Evolutionary conservation across 2,329 filamentous ascomycete genomes (phyloP), one percentile per base, ranked within the genome.

Genomic region (Hirsutella thompsonii): DNA sequence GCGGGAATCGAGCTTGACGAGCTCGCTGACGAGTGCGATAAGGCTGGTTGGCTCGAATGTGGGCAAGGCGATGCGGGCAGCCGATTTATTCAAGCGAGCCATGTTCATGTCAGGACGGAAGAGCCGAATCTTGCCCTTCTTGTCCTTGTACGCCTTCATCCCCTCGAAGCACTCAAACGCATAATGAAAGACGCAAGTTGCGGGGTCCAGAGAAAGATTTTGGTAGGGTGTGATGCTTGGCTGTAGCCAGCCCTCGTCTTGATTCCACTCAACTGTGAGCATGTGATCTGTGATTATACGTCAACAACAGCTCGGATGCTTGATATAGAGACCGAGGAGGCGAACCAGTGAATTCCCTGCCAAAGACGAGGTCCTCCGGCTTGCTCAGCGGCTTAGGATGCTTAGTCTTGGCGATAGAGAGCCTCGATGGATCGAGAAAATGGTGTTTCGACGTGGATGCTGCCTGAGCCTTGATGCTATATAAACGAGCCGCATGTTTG

Each of bases 61-160:
- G 34, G 92, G 92, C 48, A 98, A 72, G 11, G 92, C 90, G 66
- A 98, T 96, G 49, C 92, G 84, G 32, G 85, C 78, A 38, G 85
- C 78, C 2, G 89, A 95, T 62, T 83, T 86, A 72, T 96, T 98
- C 63, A 98, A 67, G 46, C 92, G 83, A 48, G 72, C 80, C 90
- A 96, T 96, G 71, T 98, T 98, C 74, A 79, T 92, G 61, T 94
- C 83, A 2, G 92, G 92, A 28, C 92, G 79, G 74, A 98, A 98
- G 41, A 98, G 71, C 42, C 90, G 81, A 51, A 94, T 76, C 44
- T 79, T 68, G 52, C 86, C 86, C 35, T 76, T 59, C 54, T 74
- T 77, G 67, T 94, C 87, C 64, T 90, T 93, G 74, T 98, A 98
- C 45, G 92, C 92, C 71, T 98, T 98, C 88, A 96, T 94, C 52